Conservation (phyloP, 2,329 filamentous ascomycete species). For the Phialophora macrospora region DNA sequence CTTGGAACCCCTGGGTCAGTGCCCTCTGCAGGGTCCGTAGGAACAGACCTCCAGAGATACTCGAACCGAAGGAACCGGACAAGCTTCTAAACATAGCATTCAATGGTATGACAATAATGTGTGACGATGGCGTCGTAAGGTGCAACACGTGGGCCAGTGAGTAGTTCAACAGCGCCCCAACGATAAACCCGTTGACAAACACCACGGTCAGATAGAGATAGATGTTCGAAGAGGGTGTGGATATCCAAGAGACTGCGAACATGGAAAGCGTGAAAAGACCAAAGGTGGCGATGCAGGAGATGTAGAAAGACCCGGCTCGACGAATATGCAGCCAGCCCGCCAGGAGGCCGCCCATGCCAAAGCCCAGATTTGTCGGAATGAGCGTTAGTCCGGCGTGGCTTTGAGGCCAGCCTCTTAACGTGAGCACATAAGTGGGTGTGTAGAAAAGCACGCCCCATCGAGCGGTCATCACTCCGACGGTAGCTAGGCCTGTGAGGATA, state of each 20-base stretch:
- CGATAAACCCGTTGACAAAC: conserved; percentile 72
- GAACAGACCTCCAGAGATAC: conserved; percentile 79
- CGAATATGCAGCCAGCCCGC: conserved; percentile 78
- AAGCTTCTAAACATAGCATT: conserved; percentile 81
- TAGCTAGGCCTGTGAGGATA: conserved; percentile 73
- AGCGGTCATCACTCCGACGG: conserved; percentile 77
- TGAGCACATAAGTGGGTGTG: conserved; percentile 77
- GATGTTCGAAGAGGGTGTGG: conserved; percentile 58
- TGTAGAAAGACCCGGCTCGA: conserved; percentile 73
- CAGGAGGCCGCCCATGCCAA: conserved; percentile 73
- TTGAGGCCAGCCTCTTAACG: conserved; percentile 71
- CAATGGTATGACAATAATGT: conserved; percentile 77
- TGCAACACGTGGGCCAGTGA: conserved; percentile 79
- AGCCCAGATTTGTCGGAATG: conserved; percentile 80
- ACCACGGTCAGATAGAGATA: conserved; percentile 56
- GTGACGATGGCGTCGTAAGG: conserved; percentile 67
- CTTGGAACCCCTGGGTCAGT: conserved; percentile 63
- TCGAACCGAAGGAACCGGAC: conserved; percentile 77
- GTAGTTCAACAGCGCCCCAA: conserved; percentile 77
- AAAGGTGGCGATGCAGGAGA: conserved; percentile 65
- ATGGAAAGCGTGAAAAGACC: conserved; percentile 66
- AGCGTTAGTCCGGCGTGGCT: conserved; percentile 75
- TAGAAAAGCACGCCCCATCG: conserved; percentile 84
- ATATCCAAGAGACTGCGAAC: conserved; percentile 61
- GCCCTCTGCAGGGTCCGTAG: conserved; percentile 62